Evolutionary conservation across 345 rosid genomes (phyloP), one percentile per base, ranked within the genome.

Genomic region (Citrus sp.): DNA sequence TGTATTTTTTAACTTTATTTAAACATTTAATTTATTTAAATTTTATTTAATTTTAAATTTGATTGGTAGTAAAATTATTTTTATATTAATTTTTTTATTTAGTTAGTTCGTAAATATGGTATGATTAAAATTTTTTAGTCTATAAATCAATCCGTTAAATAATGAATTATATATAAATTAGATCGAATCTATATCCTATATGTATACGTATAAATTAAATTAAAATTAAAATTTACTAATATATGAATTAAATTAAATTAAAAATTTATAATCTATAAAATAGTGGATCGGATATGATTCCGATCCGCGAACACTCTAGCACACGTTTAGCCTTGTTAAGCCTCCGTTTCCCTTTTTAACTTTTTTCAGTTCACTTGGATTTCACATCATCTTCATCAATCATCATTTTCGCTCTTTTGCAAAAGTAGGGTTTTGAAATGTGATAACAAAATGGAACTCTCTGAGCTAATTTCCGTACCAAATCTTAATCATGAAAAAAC

Each of bases 361-460:
- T 35, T 75, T 75, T 51, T n/a, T 21, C 16, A 18, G 58, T 54
- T 28, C 61, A 62, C 69, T 63, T 62, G 21, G 78, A 63, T 62
- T 42, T 9, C 60, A 49, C 30, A 51, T 69, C 30, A 51, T 69
- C 5, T 14, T 19, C 32, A 27, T 46, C 9, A 34, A 4, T 54
- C 32, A 27, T 46, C 9, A n/a, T 21, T 54, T 34, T 34, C 8
- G 37, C n/a, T 34, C 30, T 76, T 65, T n/a, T 25, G 13, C 25
- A 22, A 3, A 25, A 51, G 64, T 79, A 79, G 81, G 81, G 81
- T 79, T 79, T 78, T 76, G 81, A 79, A 79, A 79, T 79, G 81
- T 64, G 66, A 54, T 71, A 28, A 16, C 6, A 27, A 40, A 1
- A 79, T 79, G 81, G 77, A 55, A 56, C 46, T 72, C 13, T 78